Percentiles rank a stretch among this genome's conserved stretches.
Evolutionary conservation across 768 basidiomycete species (phyloP).

Genomic region (Tephrocybe sp.): DNA sequence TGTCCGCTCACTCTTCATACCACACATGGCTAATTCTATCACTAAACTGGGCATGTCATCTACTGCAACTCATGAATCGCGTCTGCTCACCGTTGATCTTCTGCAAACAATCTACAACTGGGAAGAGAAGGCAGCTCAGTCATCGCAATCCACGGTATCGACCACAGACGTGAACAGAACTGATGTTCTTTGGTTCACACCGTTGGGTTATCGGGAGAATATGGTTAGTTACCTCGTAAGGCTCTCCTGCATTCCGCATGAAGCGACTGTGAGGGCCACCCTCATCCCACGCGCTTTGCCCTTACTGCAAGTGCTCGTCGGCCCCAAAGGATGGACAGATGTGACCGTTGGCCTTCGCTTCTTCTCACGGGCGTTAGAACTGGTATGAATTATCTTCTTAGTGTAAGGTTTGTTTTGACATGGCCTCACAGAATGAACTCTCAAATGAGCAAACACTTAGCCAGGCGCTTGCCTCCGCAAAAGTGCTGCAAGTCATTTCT

Average conservation of each 20-base stretch:
- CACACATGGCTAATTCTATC: constrained; percentile 90
- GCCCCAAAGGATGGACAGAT: constrained; percentile 85
- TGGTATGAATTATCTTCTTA: constrained; percentile 45
- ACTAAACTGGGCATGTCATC: constrained; percentile 82
- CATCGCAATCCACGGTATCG: constrained; percentile 14
- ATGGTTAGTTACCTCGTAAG: constrained; percentile 97
- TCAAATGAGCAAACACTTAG: constrained; percentile 61
- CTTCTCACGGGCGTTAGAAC: constrained; percentile 83
- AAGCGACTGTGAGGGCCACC: constrained; percentile 44
- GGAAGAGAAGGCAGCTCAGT: constrained; percentile 70
- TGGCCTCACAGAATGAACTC: constrained; percentile 61
- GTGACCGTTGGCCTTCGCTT: constrained; percentile 90
- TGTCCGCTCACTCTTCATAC: constrained; percentile 88
- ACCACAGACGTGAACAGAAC: constrained; percentile 20
- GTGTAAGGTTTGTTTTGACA: not conserved
- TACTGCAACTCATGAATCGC: constrained; percentile 72
- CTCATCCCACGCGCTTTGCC: constrained; percentile 64
- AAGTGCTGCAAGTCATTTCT: constrained; percentile 85
- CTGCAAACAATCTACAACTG: constrained; percentile 91
- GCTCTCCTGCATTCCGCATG: constrained; percentile 69
- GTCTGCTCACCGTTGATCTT: constrained; percentile 86
- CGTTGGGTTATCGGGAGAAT: constrained; percentile 79
- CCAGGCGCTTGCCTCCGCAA: constrained; percentile 78
- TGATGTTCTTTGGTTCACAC: constrained; percentile 64
- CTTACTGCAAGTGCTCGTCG: constrained; percentile 75